Conservation (phyloP, 1,284 basidiomycete species). For the Malassezia furfur region DNA sequence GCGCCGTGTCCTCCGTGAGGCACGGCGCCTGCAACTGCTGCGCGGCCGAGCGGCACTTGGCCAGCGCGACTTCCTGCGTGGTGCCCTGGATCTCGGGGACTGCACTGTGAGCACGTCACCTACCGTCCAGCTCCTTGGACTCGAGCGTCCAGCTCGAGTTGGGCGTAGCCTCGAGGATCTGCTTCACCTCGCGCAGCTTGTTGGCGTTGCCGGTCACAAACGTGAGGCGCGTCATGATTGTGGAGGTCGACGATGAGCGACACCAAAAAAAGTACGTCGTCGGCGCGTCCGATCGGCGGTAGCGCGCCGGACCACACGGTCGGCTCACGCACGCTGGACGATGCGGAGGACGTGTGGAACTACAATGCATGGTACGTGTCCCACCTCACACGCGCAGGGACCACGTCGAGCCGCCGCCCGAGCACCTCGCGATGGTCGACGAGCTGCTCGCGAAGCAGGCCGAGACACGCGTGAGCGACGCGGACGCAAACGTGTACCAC, state of each 20-base stretch:
- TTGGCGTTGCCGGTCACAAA: conserved; percentile 92
- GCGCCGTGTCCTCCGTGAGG: conserved; percentile 91
- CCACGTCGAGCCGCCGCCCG: conserved; percentile 34
- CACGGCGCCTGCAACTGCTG: conserved; percentile 59
- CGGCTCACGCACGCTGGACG: conserved; percentile 30
- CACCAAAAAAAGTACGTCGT: conserved; percentile 10
- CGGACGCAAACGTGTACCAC: conserved; percentile 33
- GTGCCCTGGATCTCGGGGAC: conserved; percentile 90
- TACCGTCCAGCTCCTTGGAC: conserved; percentile 18
- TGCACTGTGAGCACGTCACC: conserved; percentile 45
- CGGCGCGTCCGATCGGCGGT: conserved; percentile 2
- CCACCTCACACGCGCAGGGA: conserved; percentile 21
- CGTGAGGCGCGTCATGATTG: conserved; percentile 23
- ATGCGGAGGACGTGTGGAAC: conserved; percentile 25
- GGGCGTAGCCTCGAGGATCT: conserved; percentile 52
- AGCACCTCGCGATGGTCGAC: conserved; percentile 25
- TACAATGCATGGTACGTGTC: conserved; percentile 38
- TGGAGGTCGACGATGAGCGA: conserved; percentile 5
- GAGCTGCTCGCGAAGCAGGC: conserved; percentile 27
- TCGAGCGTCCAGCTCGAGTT: conserved; percentile 18
- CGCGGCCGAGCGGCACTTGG: conserved; percentile 77
- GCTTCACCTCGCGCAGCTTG: conserved; percentile 79
- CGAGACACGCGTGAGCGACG: conserved; percentile 24
- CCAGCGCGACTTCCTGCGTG: conserved; percentile 77
- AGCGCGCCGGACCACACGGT: conserved; percentile 18